Percentiles rank a stretch among this genome's conserved stretches.
phyloP scores from a whole-genome alignment of 106 monocot genomes.

The Narthecium ossifragum region DNA sequence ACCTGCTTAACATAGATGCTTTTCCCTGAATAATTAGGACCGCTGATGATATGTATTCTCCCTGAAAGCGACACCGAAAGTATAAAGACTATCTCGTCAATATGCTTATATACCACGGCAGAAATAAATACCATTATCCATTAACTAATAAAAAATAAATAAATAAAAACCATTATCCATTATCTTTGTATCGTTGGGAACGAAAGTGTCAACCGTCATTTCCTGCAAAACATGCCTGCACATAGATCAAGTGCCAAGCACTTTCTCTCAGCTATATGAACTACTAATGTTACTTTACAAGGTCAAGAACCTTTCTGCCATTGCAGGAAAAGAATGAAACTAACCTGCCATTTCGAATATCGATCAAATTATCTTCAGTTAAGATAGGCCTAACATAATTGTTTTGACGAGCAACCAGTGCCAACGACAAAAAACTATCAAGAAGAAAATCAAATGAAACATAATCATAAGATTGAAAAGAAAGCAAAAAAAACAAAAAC shows the following conservation, averaged over 20 bases:
- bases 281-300: no score
- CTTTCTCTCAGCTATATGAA: no score
- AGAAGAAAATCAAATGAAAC: background rate
- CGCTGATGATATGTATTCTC: conserved; percentile 83
- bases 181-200: conserved; percentile 93
- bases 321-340: conserved; percentile 6
- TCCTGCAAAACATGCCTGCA: conserved; percentile 96
- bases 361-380: conserved; percentile 66
- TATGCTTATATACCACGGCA: no score
- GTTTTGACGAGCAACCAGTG: conserved; percentile 84
- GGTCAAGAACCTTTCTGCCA: no score
- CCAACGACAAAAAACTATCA: conserved; percentile 58
- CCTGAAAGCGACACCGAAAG: conserved; percentile 35
- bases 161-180: conserved; percentile 19
- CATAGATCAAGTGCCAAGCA: conserved; percentile 1
- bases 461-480: background rate
- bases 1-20: conserved; percentile 99
- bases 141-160: no score
- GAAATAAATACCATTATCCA: no score
- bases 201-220: conserved; percentile 97
- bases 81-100: no score
- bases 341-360: conserved; percentile 97
- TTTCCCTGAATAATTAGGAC: conserved; percentile 98
- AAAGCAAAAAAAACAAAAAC: conserved; percentile 9
- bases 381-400: conserved; percentile 88